Evolutionary conservation across 352 stramenopile species (phyloP).

Genomic region (Pelagophyceae sp.): DNA sequence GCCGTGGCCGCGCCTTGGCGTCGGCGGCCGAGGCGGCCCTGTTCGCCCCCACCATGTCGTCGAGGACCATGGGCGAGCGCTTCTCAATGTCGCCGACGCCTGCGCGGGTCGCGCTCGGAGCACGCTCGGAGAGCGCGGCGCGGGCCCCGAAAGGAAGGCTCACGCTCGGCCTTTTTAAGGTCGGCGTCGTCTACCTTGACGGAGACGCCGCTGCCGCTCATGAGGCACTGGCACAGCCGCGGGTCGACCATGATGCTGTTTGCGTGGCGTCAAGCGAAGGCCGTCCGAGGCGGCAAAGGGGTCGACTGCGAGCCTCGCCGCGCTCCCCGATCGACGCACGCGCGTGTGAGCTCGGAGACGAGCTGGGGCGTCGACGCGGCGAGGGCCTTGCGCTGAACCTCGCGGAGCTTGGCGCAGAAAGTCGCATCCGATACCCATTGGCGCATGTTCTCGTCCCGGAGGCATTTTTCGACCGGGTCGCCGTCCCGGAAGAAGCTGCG

Average conservation of each 20-base stretch:
- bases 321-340: too few species aligned
- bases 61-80: neutral
- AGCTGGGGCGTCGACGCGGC: neutral
- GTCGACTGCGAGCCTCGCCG: neutral
- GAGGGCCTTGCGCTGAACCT: neutral
- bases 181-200: neutral
- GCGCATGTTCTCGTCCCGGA: neutral
- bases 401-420: neutral
- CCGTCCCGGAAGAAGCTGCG: neutral
- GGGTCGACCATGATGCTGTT: neutral
- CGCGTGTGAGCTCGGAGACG: neutral
- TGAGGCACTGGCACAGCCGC: constrained; percentile 6
- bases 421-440: neutral
- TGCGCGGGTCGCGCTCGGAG: neutral
- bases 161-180: constrained; percentile 6
- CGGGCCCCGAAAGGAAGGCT: neutral
- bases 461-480: neutral
- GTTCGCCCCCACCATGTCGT: neutral
- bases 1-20: neutral
- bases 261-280: too few species aligned
- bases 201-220: neutral
- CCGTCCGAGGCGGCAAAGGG: too few species aligned
- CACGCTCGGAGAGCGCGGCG: neutral
- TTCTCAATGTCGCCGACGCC: constrained; percentile 10
- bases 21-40: neutral